These are phyloP conservation scores for Calamus simplicifolius DNA, from an alignment of 176 grass and related monocot species.

Conservation along the genomic window DNA sequence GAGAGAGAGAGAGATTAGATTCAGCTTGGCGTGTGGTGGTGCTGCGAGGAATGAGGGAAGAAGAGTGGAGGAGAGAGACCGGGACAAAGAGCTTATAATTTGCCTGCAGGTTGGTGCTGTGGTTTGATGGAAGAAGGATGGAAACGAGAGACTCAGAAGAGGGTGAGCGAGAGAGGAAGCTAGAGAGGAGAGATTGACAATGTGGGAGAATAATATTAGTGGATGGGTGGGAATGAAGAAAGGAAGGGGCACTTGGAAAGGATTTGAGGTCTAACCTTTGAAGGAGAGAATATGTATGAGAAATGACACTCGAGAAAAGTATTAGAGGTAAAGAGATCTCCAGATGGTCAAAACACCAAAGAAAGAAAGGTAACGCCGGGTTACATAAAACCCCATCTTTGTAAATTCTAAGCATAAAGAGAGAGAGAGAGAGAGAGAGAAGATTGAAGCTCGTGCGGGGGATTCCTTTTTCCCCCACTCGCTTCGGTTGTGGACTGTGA, in stretches of 20 bases:
- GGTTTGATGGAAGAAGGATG: constrained; percentile 35
- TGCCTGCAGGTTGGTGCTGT: constrained; percentile 43
- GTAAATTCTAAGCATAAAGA: too few relatives aligned
- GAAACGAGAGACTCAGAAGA: constrained; percentile 21
- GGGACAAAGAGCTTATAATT: constrained; percentile 35
- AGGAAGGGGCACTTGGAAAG: not conserved
- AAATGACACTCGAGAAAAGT: constrained; percentile 59
- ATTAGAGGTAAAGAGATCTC: constrained; percentile 30
- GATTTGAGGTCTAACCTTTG: not conserved
- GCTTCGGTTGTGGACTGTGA: constrained; percentile 35
- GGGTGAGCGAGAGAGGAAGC: constrained; percentile 8
- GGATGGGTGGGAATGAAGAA: constrained; percentile 17
- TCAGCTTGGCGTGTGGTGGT: too few relatives aligned
- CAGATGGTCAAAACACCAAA: constrained; percentile 16
- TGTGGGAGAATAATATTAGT: constrained; percentile 8
- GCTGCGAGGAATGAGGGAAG: not conserved
- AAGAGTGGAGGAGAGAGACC: constrained; percentile 13
- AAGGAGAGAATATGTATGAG: constrained; percentile 36
- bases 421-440: not conserved
- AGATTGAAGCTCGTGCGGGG: constrained; percentile 49
- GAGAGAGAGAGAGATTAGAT: too few relatives aligned
- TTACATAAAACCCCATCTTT: too few relatives aligned
- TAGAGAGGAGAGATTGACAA: not conserved
- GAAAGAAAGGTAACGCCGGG: not conserved
- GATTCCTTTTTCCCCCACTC: constrained; percentile 74